Evolutionary conservation across 2,329 filamentous ascomycete genomes (phyloP).

Genomic region (Penicillium griseofulvum): DNA sequence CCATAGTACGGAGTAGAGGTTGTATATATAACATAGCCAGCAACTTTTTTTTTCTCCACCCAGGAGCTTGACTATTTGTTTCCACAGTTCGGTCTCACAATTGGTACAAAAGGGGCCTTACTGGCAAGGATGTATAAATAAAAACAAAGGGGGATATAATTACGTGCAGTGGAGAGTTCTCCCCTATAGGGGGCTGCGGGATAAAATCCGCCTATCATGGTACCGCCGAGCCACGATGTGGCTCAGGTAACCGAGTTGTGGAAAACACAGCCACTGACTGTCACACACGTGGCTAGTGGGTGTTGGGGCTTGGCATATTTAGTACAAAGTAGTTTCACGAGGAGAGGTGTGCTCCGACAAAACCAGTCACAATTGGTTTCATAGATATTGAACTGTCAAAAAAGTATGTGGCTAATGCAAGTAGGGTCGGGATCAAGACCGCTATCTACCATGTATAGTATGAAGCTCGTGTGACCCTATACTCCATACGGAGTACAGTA

Average conservation of each 20-base stretch:
- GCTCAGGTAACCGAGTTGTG: conserved; percentile 6
- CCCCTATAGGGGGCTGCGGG: not conserved
- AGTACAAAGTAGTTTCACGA: no score
- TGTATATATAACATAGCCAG: not conserved
- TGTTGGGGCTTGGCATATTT: not conserved
- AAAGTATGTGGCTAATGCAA: not conserved
- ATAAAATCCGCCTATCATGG: not conserved
- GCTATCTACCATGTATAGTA: not conserved
- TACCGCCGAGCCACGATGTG: conserved; percentile 18
- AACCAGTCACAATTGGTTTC: not conserved
- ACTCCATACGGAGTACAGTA: not conserved
- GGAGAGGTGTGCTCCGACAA: conserved; percentile 1
- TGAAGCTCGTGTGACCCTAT: no score
- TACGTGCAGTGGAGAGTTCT: conserved; percentile 1
- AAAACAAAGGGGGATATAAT: not conserved
- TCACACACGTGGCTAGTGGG: conserved; percentile 23
- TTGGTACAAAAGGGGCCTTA: not conserved
- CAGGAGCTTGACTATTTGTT: conserved; percentile 7
- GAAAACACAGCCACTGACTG: conserved; percentile 22
- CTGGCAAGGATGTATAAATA: not conserved
- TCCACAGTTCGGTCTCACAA: not conserved
- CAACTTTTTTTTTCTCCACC: not conserved
- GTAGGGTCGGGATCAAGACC: not conserved
- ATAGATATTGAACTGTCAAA: not conserved
- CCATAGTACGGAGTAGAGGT: not conserved